A percentile compares a stretch with the other conserved stretches of the same genome.
Evolutionary conservation across 2,329 filamentous ascomycete species (phyloP).

Genomic region (Colletotrichum musae): DNA sequence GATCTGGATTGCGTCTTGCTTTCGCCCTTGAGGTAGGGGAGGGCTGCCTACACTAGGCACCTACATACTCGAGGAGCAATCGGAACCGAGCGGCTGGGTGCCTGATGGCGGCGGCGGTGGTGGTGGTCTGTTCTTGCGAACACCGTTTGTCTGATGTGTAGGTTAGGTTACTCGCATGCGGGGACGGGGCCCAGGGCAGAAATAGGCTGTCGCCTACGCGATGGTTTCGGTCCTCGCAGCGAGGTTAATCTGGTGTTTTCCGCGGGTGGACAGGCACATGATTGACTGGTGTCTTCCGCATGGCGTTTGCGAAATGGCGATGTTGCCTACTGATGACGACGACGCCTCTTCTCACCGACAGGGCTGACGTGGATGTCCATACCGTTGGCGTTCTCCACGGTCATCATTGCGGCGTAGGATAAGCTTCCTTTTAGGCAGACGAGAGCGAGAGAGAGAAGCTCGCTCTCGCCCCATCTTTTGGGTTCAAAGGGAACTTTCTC

Average conservation of each 20-base stretch:
- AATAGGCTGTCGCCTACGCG: background rate
- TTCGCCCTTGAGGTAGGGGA: background rate
- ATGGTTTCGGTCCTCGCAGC: too few relatives aligned
- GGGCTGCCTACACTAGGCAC: background rate
- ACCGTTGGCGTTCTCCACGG: too few relatives aligned
- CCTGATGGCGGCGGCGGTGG: background rate
- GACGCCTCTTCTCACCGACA: too few relatives aligned
- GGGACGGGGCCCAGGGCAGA: background rate
- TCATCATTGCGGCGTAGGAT: too few relatives aligned
- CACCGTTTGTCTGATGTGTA: constrained; percentile 5
- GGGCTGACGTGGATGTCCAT: too few relatives aligned
- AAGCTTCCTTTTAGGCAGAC: too few relatives aligned
- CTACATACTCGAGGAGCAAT: background rate
- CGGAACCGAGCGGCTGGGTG: constrained; percentile 19
- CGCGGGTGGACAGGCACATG: too few relatives aligned
- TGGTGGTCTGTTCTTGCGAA: background rate
- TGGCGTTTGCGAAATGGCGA: too few relatives aligned
- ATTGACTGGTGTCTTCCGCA: too few relatives aligned
- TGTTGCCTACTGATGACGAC: too few relatives aligned
- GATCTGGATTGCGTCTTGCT: background rate
- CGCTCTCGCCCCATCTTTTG: constrained; percentile 14
- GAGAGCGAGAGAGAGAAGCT: too few relatives aligned
- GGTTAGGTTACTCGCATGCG: background rate
- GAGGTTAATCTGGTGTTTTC: too few relatives aligned
- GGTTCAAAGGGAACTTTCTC: background rate